phyloP scores from a whole-genome alignment of 2,329 filamentous ascomycete genomes.

The Paecilomyces niveus region DNA sequence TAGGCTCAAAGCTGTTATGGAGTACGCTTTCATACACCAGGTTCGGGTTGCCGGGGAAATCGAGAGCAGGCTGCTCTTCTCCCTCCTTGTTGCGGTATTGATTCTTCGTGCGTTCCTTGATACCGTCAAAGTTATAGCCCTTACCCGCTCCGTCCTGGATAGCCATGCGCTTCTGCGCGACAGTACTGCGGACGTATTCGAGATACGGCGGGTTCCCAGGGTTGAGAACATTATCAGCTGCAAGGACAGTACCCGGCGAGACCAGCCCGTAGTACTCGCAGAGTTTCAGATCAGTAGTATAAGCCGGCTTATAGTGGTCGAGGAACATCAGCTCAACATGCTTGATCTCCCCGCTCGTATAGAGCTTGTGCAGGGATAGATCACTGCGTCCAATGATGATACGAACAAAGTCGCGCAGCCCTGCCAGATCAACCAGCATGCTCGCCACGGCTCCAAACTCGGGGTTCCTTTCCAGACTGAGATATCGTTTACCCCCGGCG shows the following conservation, averaged over 20 bases:
- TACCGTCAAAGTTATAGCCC: conserved; percentile 12
- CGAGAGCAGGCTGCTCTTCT: conserved; percentile 17
- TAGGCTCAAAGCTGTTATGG: conserved; percentile 4
- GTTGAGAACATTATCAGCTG: conserved; percentile 1
- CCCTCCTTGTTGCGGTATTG: conserved; percentile 13
- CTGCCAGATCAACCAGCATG: conserved; percentile 61
- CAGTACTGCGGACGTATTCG: conserved; percentile 43
- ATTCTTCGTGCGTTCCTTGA: conserved; percentile 13
- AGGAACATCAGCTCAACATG: conserved; percentile 66
- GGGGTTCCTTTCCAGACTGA: conserved; percentile 62
- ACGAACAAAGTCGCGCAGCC: conserved; percentile 57
- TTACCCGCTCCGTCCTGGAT: conserved; percentile 19
- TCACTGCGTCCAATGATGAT: conserved; percentile 62
- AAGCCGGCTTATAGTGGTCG: conserved; percentile 69
- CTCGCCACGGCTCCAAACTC: conserved; percentile 63
- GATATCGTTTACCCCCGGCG: conserved; percentile 56
- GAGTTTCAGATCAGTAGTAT: conserved; percentile 64
- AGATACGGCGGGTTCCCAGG: conserved; percentile 1
- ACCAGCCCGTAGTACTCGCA: conserved; percentile 63
- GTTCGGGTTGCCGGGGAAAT: conserved; percentile 51
- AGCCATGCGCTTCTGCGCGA: conserved; percentile 52
- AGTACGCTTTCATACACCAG: conserved; percentile 56
- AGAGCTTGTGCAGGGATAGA: conserved; percentile 54
- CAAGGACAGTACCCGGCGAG: conserved; percentile 36
- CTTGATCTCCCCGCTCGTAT: conserved; percentile 42